These are phyloP conservation scores for Neofusicoccum ribis DNA, from an alignment of 2,329 filamentous ascomycete species.

Conservation along the genomic window DNA sequence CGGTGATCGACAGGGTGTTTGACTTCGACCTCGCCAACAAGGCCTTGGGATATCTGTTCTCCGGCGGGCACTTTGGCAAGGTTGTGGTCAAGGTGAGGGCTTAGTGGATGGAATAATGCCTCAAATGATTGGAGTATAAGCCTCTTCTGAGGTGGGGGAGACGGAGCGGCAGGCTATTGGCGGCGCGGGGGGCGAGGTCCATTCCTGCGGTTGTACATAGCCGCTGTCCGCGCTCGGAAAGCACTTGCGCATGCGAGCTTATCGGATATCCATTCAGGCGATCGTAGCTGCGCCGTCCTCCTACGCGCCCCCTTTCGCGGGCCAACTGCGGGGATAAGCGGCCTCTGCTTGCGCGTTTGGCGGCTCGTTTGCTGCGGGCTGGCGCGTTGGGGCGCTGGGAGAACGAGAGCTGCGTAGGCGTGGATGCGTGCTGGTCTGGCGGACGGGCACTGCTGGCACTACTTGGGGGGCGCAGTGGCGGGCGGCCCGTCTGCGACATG, in stretches of 20 bases:
- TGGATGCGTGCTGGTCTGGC: background rate
- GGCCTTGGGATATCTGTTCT: slow-evolving; percentile 34
- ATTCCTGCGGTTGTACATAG: background rate
- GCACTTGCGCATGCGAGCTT: background rate
- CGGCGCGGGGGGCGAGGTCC: background rate
- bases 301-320: background rate
- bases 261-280: background rate
- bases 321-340: background rate
- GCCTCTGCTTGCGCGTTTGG: background rate
- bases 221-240: background rate
- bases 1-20: slow-evolving; percentile 44
- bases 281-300: background rate
- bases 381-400: no score
- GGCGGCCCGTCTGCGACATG: background rate
- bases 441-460: background rate
- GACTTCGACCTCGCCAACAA: slow-evolving; percentile 36
- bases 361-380: background rate
- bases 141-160: background rate
- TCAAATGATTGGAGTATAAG: background rate
- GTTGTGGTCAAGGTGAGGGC: slow-evolving; percentile 36
- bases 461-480: background rate
- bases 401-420: background rate
- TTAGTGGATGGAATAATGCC: slow-evolving; percentile 12
- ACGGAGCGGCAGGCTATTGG: background rate
- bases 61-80: slow-evolving; percentile 43